Base-by-base conservation (phyloP, 257 asterid genomes). In the Petrea volubilis region DNA sequence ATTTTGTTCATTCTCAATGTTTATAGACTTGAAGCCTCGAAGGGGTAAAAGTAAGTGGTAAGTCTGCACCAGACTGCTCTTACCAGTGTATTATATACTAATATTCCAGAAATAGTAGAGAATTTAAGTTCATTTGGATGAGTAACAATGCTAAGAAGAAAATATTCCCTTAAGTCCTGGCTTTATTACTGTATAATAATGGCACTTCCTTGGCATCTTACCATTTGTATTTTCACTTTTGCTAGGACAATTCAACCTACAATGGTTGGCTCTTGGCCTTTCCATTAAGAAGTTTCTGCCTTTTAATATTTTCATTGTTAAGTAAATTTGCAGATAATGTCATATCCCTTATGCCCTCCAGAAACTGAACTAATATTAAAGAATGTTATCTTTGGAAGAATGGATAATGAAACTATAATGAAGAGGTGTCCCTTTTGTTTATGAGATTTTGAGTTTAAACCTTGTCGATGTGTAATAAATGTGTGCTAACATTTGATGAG, bases 401-500 rank as follows among this genome's bases (percentile, higher is more conserved):
- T 51, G 36, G 10, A 55, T 14, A 13, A 38, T 52, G 9, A 15
- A 13, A 41, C n/a, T 36, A n/a, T 33, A 38, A 24, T 49, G 28
- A 47, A 18, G 64, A 34, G 53, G 33, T 72, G 24, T 24, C 41
- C 20, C 28, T 1, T 31, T 3, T 41, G 6, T 40, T 46, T 7
- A 23, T 27, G n/a, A 33, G 28, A 59, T 25, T 70, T 43, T 59
- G 49, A n/a, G 23, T 40, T 12, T 23, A 52, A 47, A 58, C 73
- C 70, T 67, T 67, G 44, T 29, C 36, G 9, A 29, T 1, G 11
- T 44, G 62, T 43, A 34, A 47, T 31, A 36, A 51, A 74, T 18
- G 65, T 49, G 53, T n/a, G 46, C 33, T 34, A 17, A 0, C 57
- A 56, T 74, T 67, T 49, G 47, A n/a, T 49, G 74, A 66, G 64